Percentiles rank a stretch among this genome's conserved stretches.
phyloP scores from a whole-genome alignment of 371 early-diverging fungal genomes.

The Actinomucor elegans region DNA sequence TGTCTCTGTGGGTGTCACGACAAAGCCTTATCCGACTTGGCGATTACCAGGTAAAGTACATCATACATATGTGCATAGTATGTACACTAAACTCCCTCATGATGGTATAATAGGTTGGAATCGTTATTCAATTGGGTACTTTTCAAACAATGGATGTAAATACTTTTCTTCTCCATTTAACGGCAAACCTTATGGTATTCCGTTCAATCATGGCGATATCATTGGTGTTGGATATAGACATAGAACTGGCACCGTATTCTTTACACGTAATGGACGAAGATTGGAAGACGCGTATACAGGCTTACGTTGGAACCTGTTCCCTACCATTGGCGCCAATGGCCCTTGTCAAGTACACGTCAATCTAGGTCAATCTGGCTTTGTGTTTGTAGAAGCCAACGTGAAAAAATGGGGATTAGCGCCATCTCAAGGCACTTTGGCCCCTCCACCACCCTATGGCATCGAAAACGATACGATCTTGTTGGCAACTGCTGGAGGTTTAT shows the following conservation, averaged over 20 bases:
- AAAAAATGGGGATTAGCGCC: constrained; percentile 84
- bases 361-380: constrained; percentile 60
- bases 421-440: constrained; percentile 63
- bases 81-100: neutral
- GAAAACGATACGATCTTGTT: constrained; percentile 53
- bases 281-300: constrained; percentile 60
- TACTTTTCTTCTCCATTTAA: constrained; percentile 66
- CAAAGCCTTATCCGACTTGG: constrained; percentile 70
- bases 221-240: constrained; percentile 79
- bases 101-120: constrained; percentile 71
- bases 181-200: constrained; percentile 58
- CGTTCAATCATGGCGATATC: constrained; percentile 71
- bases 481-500: constrained; percentile 30
- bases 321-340: constrained; percentile 66
- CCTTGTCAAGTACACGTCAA: constrained; percentile 69
- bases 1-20: constrained; percentile 68
- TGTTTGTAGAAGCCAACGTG: constrained; percentile 83
- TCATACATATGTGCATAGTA: neutral
- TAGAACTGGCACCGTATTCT: constrained; percentile 73
- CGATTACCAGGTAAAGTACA: constrained; percentile 63
- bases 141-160: constrained; percentile 63
- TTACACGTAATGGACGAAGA: constrained; percentile 74
- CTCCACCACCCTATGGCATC: constrained; percentile 68
- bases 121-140: constrained; percentile 73
- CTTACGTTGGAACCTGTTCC: constrained; percentile 57